These are phyloP conservation scores for Sclerotinia sclerotiorum DNA, from an alignment of 2,329 filamentous ascomycete species.

Conservation along the genomic window DNA sequence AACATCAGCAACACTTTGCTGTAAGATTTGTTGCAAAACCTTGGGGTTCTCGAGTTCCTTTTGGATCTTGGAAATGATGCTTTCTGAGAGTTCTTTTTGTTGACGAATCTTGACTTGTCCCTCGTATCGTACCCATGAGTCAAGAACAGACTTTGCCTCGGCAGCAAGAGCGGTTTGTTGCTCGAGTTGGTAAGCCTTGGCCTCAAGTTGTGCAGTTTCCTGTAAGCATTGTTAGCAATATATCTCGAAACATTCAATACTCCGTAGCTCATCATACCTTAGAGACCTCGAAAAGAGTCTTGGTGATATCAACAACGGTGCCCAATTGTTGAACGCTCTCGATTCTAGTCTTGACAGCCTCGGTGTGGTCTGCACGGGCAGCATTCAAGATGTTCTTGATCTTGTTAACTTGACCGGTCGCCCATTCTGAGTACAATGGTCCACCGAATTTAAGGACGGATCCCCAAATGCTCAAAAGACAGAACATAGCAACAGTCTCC, in stretches of 20 bases:
- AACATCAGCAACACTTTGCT: conserved; percentile 93
- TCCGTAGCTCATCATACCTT: conserved; percentile 64
- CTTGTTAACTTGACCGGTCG: conserved; percentile 82
- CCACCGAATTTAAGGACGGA: conserved; percentile 92
- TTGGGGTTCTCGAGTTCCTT: conserved; percentile 99
- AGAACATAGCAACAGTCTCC: conserved; percentile 93
- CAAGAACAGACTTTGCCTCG: conserved; percentile 93
- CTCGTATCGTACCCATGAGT: conserved; percentile 99
- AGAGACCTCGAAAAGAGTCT: conserved; percentile 94
- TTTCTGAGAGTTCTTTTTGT: conserved; percentile 92
- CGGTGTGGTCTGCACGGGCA: conserved; percentile 90
- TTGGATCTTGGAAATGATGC: conserved; percentile 93
- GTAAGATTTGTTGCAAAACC: conserved; percentile 93
- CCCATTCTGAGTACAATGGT: conserved; percentile 90
- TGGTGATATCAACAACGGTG: conserved; percentile 93
- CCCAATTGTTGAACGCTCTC: conserved; percentile 92
- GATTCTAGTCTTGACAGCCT: conserved; percentile 92
- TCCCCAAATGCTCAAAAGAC: conserved; percentile 88
- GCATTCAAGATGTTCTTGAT: conserved; percentile 94
- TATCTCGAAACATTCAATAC: background rate
- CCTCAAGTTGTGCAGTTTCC: conserved; percentile 95
- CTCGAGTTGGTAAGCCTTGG: conserved; percentile 94
- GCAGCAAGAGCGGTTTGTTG: conserved; percentile 88
- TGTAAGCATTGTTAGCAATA: conserved; percentile 27
- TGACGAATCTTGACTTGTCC: conserved; percentile 98